These are phyloP conservation scores for Blastocladiella britannica DNA, from an alignment of 192 early-diverging fungal genomes.

Conservation along the genomic window DNA sequence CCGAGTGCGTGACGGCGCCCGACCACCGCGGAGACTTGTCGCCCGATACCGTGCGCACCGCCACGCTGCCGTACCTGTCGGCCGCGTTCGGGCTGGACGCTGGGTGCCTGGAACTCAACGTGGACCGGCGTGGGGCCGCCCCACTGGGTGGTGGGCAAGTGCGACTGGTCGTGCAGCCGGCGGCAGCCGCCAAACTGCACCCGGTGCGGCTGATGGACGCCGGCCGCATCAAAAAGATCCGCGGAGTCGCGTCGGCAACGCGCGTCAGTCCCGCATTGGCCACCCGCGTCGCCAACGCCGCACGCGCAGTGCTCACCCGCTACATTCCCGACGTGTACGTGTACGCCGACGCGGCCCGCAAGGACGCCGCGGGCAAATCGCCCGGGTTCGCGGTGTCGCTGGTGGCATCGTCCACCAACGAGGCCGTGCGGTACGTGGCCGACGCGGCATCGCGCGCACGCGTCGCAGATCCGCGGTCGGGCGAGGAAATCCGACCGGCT, in stretches of 20 bases:
- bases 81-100: slow-evolving; percentile 65
- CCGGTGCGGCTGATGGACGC: slow-evolving; percentile 62
- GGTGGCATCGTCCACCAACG: slow-evolving; percentile 79
- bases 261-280: slow-evolving; percentile 85
- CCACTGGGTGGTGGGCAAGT: slow-evolving; percentile 86
- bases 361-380: slow-evolving; percentile 18
- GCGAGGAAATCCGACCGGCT: background rate
- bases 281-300: slow-evolving; percentile 77
- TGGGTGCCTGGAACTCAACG: slow-evolving; percentile 53
- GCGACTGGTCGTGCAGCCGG: slow-evolving; percentile 45
- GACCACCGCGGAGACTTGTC: slow-evolving; percentile 6
- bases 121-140: slow-evolving; percentile 50
- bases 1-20: background rate
- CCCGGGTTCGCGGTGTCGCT: slow-evolving; percentile 82
- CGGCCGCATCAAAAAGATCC: slow-evolving; percentile 76
- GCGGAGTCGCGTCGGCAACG: slow-evolving; percentile 82
- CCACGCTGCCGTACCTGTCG: slow-evolving; percentile 58
- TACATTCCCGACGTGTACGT: slow-evolving; percentile 96
- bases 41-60: slow-evolving; percentile 80
- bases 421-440: slow-evolving; percentile 57
- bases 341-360: slow-evolving; percentile 61
- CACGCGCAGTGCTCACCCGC: slow-evolving; percentile 62
- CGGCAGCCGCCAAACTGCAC: slow-evolving; percentile 25
- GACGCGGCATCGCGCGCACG: slow-evolving; percentile 68
- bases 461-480: slow-evolving; percentile 20